Percentiles rank a stretch among this genome's conserved stretches.
phyloP scores from a whole-genome alignment of 2,329 filamentous ascomycete species.

The Fusarium solani-melongenae region DNA sequence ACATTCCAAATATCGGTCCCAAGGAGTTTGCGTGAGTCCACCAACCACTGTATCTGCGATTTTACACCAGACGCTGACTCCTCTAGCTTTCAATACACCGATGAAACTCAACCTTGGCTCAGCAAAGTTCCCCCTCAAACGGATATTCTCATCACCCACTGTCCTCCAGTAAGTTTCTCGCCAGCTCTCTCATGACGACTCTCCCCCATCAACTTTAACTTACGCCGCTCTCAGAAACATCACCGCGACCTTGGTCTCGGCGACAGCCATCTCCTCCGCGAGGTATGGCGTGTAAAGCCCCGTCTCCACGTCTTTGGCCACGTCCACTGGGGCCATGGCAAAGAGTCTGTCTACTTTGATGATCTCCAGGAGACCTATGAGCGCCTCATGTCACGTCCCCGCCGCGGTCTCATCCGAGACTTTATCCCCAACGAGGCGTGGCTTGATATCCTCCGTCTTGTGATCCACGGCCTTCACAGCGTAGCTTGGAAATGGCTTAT shows the following conservation, averaged over 20 bases:
- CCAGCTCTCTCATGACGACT: background rate
- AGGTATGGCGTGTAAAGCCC: conserved; percentile 80
- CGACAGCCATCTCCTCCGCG: conserved; percentile 75
- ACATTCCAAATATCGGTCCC: conserved; percentile 81
- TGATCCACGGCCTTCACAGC: conserved; percentile 58
- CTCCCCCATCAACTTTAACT: background rate
- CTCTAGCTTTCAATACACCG: conserved; percentile 77
- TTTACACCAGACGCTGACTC: background rate
- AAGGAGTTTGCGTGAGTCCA: conserved; percentile 68
- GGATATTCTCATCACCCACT: conserved; percentile 85
- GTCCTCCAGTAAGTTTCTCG: conserved; percentile 68
- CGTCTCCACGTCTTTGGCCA: conserved; percentile 87
- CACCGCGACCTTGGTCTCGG: conserved; percentile 78
- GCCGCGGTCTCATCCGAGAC: conserved; percentile 57
- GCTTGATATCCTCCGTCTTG: conserved; percentile 57
- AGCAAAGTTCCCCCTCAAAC: conserved; percentile 76
- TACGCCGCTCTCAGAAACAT: conserved; percentile 58
- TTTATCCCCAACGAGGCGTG: conserved; percentile 59
- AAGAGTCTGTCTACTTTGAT: conserved; percentile 79
- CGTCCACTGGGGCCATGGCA: conserved; percentile 80
- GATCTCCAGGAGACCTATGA: conserved; percentile 78
- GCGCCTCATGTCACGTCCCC: conserved; percentile 62
- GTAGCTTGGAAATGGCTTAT: conserved; percentile 68
- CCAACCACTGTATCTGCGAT: background rate
- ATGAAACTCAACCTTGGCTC: conserved; percentile 75